Conservation (phyloP, 306 rosid genomes). For the Quercus ilex region DNA sequence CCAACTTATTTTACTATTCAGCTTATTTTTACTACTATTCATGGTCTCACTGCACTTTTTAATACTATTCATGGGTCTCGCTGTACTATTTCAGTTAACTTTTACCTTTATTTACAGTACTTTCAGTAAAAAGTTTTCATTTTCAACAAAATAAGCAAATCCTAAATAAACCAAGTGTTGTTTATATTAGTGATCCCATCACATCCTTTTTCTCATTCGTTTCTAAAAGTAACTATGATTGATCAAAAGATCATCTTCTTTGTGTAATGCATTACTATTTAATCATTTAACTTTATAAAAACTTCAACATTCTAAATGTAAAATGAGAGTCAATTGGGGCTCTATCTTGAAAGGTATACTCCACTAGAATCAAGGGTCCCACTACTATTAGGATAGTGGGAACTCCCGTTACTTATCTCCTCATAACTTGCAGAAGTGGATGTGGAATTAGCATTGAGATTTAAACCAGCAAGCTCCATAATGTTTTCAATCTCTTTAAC, state of each 20-base stretch:
- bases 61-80: accelerated
- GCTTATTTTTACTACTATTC: no score
- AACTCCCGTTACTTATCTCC: conserved; percentile 4
- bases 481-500: conserved; percentile 69
- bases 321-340: no score
- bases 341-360: neutral
- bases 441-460: conserved; percentile 45
- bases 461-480: conserved; percentile 47
- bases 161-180: neutral
- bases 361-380: conserved; percentile 41
- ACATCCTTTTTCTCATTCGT: conserved; percentile 4
- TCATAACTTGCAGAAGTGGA: conserved; percentile 43
- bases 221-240: conserved; percentile 20
- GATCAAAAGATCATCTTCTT: conserved; percentile 12
- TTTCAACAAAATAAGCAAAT: no score
- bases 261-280: neutral
- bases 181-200: conserved; percentile 1
- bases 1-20: no score
- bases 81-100: no score
- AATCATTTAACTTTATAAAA: neutral
- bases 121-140: accelerated
- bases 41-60: no score
- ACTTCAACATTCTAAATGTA: conserved; percentile 4
- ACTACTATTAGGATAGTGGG: conserved; percentile 33
- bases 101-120: no score